Conservation (phyloP, 257 asterid genomes). For the Cynanchum wilfordii region DNA sequence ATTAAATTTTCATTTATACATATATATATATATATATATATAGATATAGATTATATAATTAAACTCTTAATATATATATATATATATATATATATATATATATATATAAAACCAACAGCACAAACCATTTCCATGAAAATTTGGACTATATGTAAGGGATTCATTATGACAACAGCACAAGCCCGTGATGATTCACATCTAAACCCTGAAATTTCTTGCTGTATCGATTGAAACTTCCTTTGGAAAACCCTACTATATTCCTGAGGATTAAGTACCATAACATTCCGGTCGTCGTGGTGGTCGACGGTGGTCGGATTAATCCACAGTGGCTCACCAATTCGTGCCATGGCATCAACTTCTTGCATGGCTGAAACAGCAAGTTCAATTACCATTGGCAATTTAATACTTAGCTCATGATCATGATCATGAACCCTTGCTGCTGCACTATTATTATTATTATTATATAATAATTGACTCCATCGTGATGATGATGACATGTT, state of each 20-base stretch:
- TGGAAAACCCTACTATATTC: constrained; percentile 38
- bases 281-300: too few relatives aligned
- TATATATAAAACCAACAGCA: too few relatives aligned
- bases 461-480: not conserved
- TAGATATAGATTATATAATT: too few relatives aligned
- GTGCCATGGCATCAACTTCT: not conserved
- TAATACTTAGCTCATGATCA: too few relatives aligned
- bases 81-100: too few relatives aligned
- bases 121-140: constrained; percentile 65
- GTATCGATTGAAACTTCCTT: constrained; percentile 35
- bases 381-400: not conserved
- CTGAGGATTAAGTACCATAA: constrained; percentile 26
- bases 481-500: not conserved
- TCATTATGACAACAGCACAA: constrained; percentile 44
- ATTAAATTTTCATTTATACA: too few relatives aligned
- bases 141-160: constrained; percentile 50
- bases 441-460: too few relatives aligned
- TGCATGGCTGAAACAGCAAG: not conserved
- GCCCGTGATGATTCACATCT: constrained; percentile 52
- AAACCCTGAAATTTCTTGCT: constrained; percentile 35
- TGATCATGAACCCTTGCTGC: too few relatives aligned
- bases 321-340: not conserved
- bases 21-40: too few relatives aligned
- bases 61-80: too few relatives aligned
- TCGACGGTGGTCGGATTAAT: not conserved